Conservation (phyloP, 306 rosid genomes). For the Carpinus fangiana region DNA sequence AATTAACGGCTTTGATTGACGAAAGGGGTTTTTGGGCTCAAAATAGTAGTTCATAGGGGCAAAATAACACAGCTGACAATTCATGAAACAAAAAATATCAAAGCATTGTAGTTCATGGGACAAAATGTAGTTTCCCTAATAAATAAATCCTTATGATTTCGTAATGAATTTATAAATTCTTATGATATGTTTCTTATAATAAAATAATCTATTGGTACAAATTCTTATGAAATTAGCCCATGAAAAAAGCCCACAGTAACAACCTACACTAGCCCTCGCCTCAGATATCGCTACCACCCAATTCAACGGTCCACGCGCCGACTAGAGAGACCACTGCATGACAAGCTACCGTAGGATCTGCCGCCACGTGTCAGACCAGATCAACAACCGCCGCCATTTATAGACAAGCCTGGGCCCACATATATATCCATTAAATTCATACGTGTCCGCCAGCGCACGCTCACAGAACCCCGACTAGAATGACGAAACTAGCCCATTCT, state of each 20-base stretch:
- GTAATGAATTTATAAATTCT: too few relatives aligned
- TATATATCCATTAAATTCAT: constrained; percentile 37
- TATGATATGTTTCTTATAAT: too few relatives aligned
- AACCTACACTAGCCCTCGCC: neutral
- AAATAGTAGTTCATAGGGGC: too few relatives aligned
- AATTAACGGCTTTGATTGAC: too few relatives aligned
- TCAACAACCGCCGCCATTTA: constrained; percentile 36
- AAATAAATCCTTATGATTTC: too few relatives aligned
- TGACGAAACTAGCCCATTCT: constrained; percentile 15
- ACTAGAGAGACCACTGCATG: neutral
- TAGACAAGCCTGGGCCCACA: constrained; percentile 27
- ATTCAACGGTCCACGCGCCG: constrained; percentile 7
- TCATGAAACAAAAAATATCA: too few relatives aligned
- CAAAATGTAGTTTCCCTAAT: too few relatives aligned
- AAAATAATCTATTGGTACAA: too few relatives aligned
- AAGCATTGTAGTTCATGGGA: too few relatives aligned
- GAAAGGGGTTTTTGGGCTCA: too few relatives aligned
- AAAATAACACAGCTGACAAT: too few relatives aligned
- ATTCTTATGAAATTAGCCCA: too few relatives aligned
- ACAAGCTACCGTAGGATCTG: constrained; percentile 18
- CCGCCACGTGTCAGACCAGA: constrained; percentile 28
- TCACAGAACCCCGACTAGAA: neutral
- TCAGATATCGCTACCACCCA: neutral
- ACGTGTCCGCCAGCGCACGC: constrained; percentile 42
- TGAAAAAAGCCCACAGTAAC: neutral